Conservation (phyloP, 192 early-diverging fungal species). For the Podila epigama region DNA sequence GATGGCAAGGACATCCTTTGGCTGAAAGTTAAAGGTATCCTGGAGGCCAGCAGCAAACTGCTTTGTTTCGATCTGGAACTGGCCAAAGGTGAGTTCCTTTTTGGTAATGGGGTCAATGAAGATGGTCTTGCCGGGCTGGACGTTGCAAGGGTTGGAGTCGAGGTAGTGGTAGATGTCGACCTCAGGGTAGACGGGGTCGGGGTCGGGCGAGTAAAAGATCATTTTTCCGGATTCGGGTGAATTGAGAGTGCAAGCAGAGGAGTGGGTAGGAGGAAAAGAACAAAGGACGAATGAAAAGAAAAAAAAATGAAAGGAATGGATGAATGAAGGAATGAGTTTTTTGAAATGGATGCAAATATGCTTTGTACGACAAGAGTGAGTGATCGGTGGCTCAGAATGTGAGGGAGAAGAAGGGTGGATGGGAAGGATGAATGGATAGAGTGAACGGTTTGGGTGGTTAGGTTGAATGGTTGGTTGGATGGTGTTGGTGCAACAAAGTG, state of each 20-base stretch:
- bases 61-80: constrained; percentile 53
- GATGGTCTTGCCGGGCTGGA: constrained; percentile 37
- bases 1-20: constrained; percentile 71
- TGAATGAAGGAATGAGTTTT: neutral
- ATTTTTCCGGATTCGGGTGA: constrained; percentile 3
- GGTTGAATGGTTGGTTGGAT: too few species aligned
- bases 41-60: constrained; percentile 59
- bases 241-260: neutral
- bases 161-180: constrained; percentile 54
- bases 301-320: constrained; percentile 1
- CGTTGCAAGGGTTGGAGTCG: constrained; percentile 38
- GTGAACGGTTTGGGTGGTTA: too few species aligned
- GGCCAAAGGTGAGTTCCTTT: constrained; percentile 51
- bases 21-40: constrained; percentile 57
- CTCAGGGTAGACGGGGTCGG: constrained; percentile 39
- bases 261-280: neutral
- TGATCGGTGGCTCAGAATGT: too few species aligned
- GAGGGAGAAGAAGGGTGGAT: too few species aligned
- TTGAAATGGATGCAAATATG: neutral
- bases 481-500: too few species aligned
- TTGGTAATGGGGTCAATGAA: constrained; percentile 64
- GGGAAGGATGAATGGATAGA: too few species aligned
- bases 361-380: too few species aligned
- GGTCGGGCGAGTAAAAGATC: constrained; percentile 48
- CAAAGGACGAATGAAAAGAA: neutral